Evolutionary conservation across 2,329 filamentous ascomycete species (phyloP), one percentile per base, ranked within the genome.

Genomic region (Ceratocystis ficicola): DNA sequence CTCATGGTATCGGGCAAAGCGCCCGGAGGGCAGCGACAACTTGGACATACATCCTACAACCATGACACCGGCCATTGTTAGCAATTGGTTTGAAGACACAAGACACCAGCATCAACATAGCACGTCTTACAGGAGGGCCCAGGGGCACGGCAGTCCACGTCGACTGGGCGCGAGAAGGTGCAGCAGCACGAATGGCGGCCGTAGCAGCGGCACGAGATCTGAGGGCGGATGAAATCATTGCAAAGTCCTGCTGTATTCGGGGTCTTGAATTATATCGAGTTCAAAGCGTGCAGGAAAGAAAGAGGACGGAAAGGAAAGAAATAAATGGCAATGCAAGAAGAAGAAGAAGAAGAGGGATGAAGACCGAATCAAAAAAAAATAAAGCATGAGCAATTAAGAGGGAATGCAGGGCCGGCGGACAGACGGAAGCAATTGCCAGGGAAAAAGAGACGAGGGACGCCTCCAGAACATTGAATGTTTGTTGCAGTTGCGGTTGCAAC

Each of bases 61-160:
- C 52, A 59, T 59, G 17, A 10, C 48, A 52, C 3, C 15, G 2
- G 55, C 8, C 30, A 64, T 44, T 60, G 65, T 66, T 62, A 66
- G 62, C 41, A 64, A 65, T 44, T 52, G 28, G 28, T 55, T 48
- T 28, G 28, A 61, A 46, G 36, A n/a, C 12, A 15, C 12, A 36
- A 46, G n/a, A 59, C 25, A 25, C 8, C 17, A 66, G 57, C 63
- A 65, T 15, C 22, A 66, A 55, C 63, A 65, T 52, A 69, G 44
- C 22, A 6, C 17, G 36, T 52, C 88, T 78, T 85, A 94, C 91
- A 75, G 93, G 92, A 83, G 93, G 93, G 70, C 93, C 93, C 79
- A 96, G 90, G 71, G 90, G 87, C 66, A 97, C 90, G 73, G 89
- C 88, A 74, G 89, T 85, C 92, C 93, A 97, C 71, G 88, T 89